Evolutionary conservation across 306 rosid species (phyloP).

Genomic region (Acacia crassicarpa): DNA sequence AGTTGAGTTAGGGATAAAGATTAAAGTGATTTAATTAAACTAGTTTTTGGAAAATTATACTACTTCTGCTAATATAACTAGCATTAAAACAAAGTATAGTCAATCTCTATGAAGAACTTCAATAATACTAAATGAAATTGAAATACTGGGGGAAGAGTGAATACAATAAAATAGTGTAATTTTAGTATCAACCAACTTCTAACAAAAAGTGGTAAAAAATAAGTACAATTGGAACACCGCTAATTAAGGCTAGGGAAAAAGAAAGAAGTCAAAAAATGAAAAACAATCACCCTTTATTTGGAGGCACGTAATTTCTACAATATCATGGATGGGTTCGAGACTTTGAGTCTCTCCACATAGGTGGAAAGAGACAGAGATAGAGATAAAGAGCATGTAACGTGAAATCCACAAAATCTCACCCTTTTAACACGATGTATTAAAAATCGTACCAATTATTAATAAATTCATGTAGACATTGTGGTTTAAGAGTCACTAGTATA

Average conservation of each 20-base stretch:
- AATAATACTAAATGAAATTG: background rate
- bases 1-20: background rate
- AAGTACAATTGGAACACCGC: background rate
- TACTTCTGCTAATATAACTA: too few species aligned
- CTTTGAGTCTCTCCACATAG: too few species aligned
- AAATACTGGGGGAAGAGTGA: too few species aligned
- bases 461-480: too few species aligned
- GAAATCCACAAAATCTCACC: background rate
- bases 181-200: background rate
- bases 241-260: too few species aligned
- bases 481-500: too few species aligned
- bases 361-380: background rate
- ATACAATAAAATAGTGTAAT: background rate
- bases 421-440: too few species aligned
- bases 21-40: background rate
- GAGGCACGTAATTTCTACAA: background rate
- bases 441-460: too few species aligned
- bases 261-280: background rate
- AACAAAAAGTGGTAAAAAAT: background rate
- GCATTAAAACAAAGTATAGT: too few species aligned
- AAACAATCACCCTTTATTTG: background rate
- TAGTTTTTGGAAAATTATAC: background rate
- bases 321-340: too few species aligned
- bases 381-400: too few species aligned
- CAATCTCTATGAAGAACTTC: background rate